Conservation (phyloP, 768 basidiomycete genomes). For the Boletellus ananas region DNA sequence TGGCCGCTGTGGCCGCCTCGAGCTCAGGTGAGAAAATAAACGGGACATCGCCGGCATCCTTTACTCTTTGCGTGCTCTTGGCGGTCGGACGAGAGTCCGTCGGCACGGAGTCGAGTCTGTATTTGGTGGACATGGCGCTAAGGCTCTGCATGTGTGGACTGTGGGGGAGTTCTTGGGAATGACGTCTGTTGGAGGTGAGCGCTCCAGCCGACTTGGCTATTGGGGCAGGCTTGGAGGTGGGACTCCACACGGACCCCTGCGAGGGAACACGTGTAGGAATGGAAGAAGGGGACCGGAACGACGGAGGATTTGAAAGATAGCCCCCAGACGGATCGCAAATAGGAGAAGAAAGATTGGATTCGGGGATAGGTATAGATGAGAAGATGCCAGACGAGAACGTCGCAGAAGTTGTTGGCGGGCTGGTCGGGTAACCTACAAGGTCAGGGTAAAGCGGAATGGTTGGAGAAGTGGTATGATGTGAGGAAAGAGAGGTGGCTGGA, state of each 20-base stretch:
- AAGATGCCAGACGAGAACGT: constrained; percentile 9
- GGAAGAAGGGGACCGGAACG: constrained; percentile 10
- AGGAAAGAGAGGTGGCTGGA: constrained; percentile 19
- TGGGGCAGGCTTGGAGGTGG: not conserved
- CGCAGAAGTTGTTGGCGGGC: constrained; percentile 6
- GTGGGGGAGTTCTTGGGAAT: constrained; percentile 22
- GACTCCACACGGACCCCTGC: constrained; percentile 17
- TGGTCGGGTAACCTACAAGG: constrained; percentile 13
- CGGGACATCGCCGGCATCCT: constrained; percentile 30
- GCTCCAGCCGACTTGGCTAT: constrained; percentile 6
- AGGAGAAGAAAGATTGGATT: constrained; percentile 10
- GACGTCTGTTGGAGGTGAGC: constrained; percentile 8
- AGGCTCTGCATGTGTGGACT: constrained; percentile 19
- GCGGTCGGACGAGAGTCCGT: constrained; percentile 7
- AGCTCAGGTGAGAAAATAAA: constrained; percentile 32
- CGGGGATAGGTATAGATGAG: constrained; percentile 10
- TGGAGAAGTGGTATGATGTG: constrained; percentile 20
- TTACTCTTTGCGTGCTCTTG: constrained; percentile 20
- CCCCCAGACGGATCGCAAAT: constrained; percentile 12
- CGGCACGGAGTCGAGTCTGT: constrained; percentile 16
- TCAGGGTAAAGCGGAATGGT: constrained; percentile 22
- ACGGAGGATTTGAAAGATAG: constrained; percentile 14
- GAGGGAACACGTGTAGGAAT: constrained; percentile 9
- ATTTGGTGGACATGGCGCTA: constrained; percentile 24
- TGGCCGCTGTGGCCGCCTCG: constrained; percentile 29